Conservation (phyloP, 2,329 filamentous ascomycete genomes). For the Diaporthe eres region DNA sequence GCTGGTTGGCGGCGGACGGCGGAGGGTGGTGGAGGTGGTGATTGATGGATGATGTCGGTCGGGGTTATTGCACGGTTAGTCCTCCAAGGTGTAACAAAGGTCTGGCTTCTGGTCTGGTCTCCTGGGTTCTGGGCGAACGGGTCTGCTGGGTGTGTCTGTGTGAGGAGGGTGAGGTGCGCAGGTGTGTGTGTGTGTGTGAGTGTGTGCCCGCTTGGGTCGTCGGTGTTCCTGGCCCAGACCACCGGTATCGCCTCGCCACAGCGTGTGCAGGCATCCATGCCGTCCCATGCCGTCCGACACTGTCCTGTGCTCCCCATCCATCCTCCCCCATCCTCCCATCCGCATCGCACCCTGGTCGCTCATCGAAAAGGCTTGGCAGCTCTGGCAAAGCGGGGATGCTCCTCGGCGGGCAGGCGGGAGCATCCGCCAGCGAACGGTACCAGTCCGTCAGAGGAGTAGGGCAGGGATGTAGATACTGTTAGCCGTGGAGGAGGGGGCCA, state of each 20-base stretch:
- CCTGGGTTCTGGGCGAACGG: background rate
- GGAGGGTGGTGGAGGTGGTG: slow-evolving; percentile 18
- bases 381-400: slow-evolving; percentile 12
- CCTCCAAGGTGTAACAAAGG: slow-evolving; percentile 21
- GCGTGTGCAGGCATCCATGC: slow-evolving; percentile 26
- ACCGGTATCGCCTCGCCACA: slow-evolving; percentile 32
- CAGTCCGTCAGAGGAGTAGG: background rate
- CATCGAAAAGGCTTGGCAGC: slow-evolving; percentile 1
- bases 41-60: slow-evolving; percentile 8
- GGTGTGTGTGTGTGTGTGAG: background rate
- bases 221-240: slow-evolving; percentile 25
- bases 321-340: background rate
- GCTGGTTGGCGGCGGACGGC: slow-evolving; percentile 7
- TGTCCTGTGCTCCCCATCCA: background rate
- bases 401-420: slow-evolving; percentile 18
- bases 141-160: background rate
- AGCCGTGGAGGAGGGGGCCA: background rate
- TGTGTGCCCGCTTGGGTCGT: background rate
- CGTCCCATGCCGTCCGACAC: slow-evolving; percentile 9
- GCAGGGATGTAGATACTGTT: background rate
- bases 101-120: slow-evolving; percentile 9
- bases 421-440: slow-evolving; percentile 3
- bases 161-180: background rate
- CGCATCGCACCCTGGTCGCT: background rate
- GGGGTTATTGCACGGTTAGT: slow-evolving; percentile 4